Conservation (phyloP, 176 grass and related monocot species). For the Aegilops longissima region DNA sequence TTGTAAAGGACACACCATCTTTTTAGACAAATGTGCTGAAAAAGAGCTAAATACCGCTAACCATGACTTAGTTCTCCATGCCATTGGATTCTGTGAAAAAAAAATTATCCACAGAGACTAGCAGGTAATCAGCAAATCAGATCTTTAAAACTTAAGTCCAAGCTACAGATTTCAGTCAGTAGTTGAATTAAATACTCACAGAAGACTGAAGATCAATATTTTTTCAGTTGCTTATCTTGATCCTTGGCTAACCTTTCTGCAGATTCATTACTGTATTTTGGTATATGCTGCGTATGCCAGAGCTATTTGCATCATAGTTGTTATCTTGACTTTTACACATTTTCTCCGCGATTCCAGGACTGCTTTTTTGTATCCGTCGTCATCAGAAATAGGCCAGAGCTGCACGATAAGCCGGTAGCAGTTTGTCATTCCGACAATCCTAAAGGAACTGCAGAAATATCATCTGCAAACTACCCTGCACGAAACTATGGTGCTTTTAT, state of each 20-base stretch:
- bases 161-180: slow-evolving; percentile 16
- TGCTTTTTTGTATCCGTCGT: slow-evolving; percentile 96
- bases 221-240: slow-evolving; percentile 2
- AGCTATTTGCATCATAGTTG: slow-evolving; percentile 32
- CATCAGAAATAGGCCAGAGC: slow-evolving; percentile 72
- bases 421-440: slow-evolving; percentile 94
- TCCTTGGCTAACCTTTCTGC: slow-evolving; percentile 18
- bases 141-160: not conserved
- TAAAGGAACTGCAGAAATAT: slow-evolving; percentile 96
- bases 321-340: slow-evolving; percentile 37
- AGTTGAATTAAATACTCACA: slow-evolving; percentile 15
- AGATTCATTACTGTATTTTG: slow-evolving; percentile 52
- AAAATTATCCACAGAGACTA: not conserved
- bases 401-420: slow-evolving; percentile 88
- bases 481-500: slow-evolving; percentile 65
- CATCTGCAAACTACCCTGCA: slow-evolving; percentile 93
- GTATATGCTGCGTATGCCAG: slow-evolving; percentile 47
- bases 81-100: not conserved
- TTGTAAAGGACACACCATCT: not conserved
- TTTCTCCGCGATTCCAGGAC: slow-evolving; percentile 51
- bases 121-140: not conserved
- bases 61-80: not conserved
- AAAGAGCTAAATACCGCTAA: not conserved
- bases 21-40: not conserved
- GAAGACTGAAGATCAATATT: not conserved